Evolutionary conservation across 2,329 filamentous ascomycete genomes (phyloP), one percentile per base, ranked within the genome.

Genomic region (Fusarium sp.): DNA sequence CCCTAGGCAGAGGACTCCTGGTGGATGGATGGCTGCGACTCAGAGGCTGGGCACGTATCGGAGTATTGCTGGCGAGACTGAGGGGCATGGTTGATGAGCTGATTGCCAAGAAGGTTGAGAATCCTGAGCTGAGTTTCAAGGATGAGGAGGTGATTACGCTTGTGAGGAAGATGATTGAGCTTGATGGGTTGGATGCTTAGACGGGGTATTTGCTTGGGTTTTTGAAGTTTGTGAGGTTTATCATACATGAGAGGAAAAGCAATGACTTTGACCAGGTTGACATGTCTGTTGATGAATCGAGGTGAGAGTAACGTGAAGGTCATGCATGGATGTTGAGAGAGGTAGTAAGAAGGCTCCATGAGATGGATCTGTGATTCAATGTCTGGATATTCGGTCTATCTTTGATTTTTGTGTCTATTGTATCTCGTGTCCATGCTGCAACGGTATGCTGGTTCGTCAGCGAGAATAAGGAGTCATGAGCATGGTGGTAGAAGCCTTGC

Each of bases 31-130:
- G 96, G 97, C 86, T 98, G 63, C 83, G 88, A 38, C 85, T 99
- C 35, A 89, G 95, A 27, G 97, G 97, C 1, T 99, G 97, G 97
- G 96, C 97, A 1, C 90, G 97, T 56, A 97, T 99, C 73, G 97
- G 96, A 33, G 96, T 98, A 14, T 83, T 99, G 75, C 93, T 98
- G 4, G 94, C 93, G 54, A 88, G 96, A 71, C 83, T 99, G 75
- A 89, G 97, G 72, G 91, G 91, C 66, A 94, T 98, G 91, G 88
- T 99, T 63, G 97, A 99, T 84, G 91, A 92, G 74, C 87, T 97
- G 70, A 89, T 99, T 78, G 93, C 93, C 66, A 87, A 89, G 74
- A 95, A 95, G 83, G 91, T 98, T 58, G 94, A 95, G 80, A 91
- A 94, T 72, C 94, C 94, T 0, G 88, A 87, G 14, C 80, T 89